Evolutionary conservation across 2,329 filamentous ascomycete species (phyloP).

Genomic region (Hymenoscyphus albidus): DNA sequence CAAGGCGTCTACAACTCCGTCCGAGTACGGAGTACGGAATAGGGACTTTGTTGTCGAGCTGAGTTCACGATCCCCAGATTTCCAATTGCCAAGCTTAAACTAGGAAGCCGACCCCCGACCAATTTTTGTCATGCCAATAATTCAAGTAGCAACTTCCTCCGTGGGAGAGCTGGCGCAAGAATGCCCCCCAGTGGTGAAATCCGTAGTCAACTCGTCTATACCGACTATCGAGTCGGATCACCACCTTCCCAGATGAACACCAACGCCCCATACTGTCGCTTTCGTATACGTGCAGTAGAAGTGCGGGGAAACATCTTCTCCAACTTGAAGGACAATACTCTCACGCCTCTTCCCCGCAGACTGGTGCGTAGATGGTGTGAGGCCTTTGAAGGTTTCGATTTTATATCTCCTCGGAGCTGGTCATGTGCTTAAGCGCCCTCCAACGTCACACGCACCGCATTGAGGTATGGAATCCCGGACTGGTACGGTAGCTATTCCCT

Average conservation of each 20-base stretch:
- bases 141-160: background rate
- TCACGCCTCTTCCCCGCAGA: slow-evolving; percentile 18
- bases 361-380: slow-evolving; percentile 12
- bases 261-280: background rate
- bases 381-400: slow-evolving; percentile 14
- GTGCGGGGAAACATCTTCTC: slow-evolving; percentile 6
- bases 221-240: background rate
- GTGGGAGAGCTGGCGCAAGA: background rate
- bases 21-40: background rate
- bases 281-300: background rate
- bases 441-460: background rate
- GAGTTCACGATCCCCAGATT: background rate
- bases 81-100: background rate
- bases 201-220: background rate
- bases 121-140: background rate
- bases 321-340: background rate
- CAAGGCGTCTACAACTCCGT: background rate
- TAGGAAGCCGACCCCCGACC: background rate
- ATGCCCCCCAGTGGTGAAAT: background rate
- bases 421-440: slow-evolving; percentile 15
- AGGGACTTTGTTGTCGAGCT: background rate
- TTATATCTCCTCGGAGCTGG: slow-evolving; percentile 26
- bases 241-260: background rate
- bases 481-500: background rate
- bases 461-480: background rate